Conservation (phyloP, 345 rosid genomes). For the Eucalyptus pauciflora region DNA sequence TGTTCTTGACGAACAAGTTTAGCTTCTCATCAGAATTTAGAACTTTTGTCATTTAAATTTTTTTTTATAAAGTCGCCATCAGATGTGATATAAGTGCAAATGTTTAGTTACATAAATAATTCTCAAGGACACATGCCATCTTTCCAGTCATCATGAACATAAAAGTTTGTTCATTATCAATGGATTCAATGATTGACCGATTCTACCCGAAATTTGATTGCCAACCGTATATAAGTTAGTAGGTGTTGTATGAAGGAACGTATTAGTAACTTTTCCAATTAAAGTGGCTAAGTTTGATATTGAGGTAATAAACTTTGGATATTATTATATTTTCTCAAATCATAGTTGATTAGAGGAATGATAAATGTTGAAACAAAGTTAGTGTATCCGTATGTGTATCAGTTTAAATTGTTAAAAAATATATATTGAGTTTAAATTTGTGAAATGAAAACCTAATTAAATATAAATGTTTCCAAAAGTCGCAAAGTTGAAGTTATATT, state of each 20-base stretch:
- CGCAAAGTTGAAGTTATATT: not conserved
- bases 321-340: not conserved
- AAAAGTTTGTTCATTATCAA: not conserved
- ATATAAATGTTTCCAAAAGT: fast-evolving
- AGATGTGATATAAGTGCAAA: not conserved
- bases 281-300: not conserved
- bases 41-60: not conserved
- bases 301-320: not conserved
- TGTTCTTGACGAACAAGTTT: not conserved
- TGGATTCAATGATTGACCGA: not conserved
- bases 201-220: not conserved
- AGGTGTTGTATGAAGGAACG: not conserved
- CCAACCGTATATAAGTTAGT: not conserved
- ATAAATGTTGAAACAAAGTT: not conserved
- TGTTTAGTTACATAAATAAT: not conserved
- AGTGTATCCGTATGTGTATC: not conserved
- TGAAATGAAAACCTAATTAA: not conserved
- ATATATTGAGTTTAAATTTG: fast-evolving
- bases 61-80: not conserved
- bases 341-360: not conserved
- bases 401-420: not conserved
- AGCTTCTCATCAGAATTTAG: not conserved
- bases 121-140: not conserved
- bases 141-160: not conserved
- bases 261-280: not conserved